phyloP scores from a whole-genome alignment of 148 eudicot genomes.

The Fagopyrum homotropicum region DNA sequence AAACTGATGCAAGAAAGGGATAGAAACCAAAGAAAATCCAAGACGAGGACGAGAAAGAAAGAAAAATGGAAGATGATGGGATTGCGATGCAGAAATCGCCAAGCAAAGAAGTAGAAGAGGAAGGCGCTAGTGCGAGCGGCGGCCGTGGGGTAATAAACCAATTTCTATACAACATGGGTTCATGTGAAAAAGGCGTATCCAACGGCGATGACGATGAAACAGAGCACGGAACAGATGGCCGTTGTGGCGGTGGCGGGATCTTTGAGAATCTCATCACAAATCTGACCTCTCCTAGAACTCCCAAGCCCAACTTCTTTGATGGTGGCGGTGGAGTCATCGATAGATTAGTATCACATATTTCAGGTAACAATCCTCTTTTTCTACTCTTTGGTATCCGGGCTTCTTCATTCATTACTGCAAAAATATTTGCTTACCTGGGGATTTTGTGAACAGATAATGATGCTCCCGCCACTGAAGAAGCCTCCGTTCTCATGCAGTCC shows the following conservation, averaged over 20 bases:
- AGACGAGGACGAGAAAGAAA: not conserved
- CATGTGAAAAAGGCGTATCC: not conserved
- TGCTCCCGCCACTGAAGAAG: constrained; percentile 3
- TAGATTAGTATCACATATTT: constrained; percentile 4
- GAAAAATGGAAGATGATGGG: not conserved
- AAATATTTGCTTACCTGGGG: not conserved
- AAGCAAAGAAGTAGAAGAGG: not conserved
- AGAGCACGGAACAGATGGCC: not conserved
- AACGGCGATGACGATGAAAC: not conserved
- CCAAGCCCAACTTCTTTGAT: not conserved
- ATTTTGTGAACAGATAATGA: not conserved
- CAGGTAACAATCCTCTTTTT: not conserved
- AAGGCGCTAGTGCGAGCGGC: not conserved
- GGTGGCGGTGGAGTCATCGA: not conserved
- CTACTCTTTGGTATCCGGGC: not conserved
- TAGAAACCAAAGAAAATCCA: not conserved
- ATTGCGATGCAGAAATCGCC: not conserved
- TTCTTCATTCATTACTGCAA: not conserved
- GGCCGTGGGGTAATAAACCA: not conserved
- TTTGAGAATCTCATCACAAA: not conserved
- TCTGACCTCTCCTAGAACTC: constrained; percentile 3
- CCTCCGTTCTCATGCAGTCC: constrained; percentile 5
- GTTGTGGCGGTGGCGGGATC: not conserved
- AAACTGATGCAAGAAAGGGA: not conserved
- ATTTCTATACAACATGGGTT: not conserved